These are phyloP conservation scores for Colletotrichum cordylinicola DNA, from an alignment of 2,329 filamentous ascomycete genomes.

Conservation along the genomic window DNA sequence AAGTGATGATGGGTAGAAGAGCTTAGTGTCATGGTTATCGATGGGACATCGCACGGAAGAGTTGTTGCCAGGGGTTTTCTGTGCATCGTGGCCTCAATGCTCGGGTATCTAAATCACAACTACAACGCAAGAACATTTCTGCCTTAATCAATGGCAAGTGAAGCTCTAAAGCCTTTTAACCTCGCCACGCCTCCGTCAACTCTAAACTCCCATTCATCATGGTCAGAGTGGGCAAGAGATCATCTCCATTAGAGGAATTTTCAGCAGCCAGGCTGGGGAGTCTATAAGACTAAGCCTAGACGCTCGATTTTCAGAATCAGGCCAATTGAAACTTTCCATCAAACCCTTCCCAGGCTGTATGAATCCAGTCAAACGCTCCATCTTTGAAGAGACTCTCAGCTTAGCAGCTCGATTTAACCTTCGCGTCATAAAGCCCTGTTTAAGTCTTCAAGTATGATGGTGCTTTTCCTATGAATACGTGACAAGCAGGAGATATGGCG, in stretches of 20 bases:
- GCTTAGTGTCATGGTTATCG: background rate
- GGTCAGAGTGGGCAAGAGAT: fast-evolving
- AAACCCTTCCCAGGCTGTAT: no score
- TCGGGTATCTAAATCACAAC: no score
- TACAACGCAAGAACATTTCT: no score
- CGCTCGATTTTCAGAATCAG: fast-evolving
- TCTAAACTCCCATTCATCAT: background rate
- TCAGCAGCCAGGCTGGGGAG: fast-evolving
- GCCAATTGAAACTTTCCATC: background rate
- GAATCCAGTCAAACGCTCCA: background rate
- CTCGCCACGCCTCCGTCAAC: background rate
- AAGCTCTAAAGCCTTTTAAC: fast-evolving
- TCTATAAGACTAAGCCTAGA: background rate
- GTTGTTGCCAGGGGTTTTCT: background rate
- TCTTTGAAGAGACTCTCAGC: background rate
- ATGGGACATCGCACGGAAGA: fast-evolving
- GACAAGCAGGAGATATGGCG: background rate
- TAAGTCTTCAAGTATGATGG: fast-evolving
- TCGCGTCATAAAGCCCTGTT: fast-evolving
- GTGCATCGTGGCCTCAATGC: background rate
- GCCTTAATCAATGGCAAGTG: fast-evolving
- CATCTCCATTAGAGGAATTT: background rate
- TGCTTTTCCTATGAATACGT: background rate
- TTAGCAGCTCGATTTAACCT: fast-evolving
- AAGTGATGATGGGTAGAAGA: background rate